phyloP scores from a whole-genome alignment of 202 grass and related monocot genomes.

The Brachypodium distachyon region DNA sequence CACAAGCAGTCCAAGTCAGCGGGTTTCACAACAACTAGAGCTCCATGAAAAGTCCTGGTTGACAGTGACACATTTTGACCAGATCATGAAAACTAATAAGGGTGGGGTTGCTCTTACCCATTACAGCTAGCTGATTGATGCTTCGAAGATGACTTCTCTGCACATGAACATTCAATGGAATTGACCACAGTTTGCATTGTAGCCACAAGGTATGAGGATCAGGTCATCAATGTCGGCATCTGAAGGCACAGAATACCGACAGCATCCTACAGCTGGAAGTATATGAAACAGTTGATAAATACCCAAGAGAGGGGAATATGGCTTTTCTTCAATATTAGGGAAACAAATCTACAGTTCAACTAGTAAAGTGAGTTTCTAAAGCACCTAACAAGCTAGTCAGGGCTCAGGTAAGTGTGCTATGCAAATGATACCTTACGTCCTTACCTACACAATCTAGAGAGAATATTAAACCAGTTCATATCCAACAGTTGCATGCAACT shows the following conservation, averaged over 20 bases:
- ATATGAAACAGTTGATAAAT: not conserved
- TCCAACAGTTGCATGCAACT: no score
- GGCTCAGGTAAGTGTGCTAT: no score
- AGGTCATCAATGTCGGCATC: not conserved
- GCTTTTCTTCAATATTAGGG: not conserved
- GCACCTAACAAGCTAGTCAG: no score
- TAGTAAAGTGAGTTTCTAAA: not conserved
- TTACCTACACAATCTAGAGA: no score
- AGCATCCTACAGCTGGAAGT: not conserved
- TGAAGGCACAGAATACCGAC: not conserved
- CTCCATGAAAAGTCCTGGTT: not conserved
- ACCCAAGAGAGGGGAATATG: not conserved
- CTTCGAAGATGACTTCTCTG: not conserved
- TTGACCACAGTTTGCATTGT: no score
- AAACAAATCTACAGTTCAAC: not conserved
- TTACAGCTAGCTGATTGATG: not conserved
- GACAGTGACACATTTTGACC: not conserved
- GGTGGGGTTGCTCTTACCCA: not conserved
- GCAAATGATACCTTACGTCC: no score
- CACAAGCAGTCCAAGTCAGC: not conserved
- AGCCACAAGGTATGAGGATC: no score
- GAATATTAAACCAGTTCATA: no score
- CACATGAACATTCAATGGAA: not conserved
- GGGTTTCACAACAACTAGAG: not conserved
- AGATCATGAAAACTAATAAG: not conserved